phyloP scores from a whole-genome alignment of 2,329 filamentous ascomycete species.

The Apiospora kogelbergensis region DNA sequence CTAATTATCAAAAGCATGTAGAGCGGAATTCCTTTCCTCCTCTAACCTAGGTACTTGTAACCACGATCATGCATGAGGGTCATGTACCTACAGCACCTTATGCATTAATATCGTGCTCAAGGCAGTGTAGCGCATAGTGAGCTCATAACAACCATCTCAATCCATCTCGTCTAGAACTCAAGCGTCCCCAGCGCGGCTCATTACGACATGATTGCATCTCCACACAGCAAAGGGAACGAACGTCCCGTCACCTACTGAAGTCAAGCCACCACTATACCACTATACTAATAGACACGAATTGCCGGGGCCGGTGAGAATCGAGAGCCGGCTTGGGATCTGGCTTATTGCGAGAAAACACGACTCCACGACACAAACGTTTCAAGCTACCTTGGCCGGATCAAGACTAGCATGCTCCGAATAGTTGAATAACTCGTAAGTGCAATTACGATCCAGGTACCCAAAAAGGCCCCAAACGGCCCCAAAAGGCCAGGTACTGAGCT shows the following conservation, averaged over 20 bases:
- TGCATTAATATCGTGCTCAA: not conserved
- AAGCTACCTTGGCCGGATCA: not conserved
- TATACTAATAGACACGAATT: not conserved
- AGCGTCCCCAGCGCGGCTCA: not conserved
- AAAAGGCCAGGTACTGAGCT: not conserved
- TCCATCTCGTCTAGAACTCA: conserved; percentile 1
- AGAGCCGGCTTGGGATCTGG: not conserved
- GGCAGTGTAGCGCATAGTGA: not conserved
- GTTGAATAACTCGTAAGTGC: conserved; percentile 5
- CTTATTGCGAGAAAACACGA: not conserved
- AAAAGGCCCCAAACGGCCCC: not conserved
- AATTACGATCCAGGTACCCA: conserved; percentile 1
- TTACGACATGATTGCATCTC: not conserved
- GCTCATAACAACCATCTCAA: not conserved
- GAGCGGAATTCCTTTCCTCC: not conserved
- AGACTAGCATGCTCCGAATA: not conserved
- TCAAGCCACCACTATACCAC: not conserved
- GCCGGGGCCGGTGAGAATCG: not conserved
- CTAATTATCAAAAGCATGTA: not conserved
- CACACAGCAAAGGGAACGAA: conserved; percentile 1
- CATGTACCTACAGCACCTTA: not conserved
- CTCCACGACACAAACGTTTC: not conserved
- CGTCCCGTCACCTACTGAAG: not conserved
- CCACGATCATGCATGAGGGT: not conserved
- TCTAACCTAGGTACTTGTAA: not conserved